These are phyloP conservation scores for Eucalyptus erythrocorys DNA, from an alignment of 345 rosid species.

Conservation along the genomic window DNA sequence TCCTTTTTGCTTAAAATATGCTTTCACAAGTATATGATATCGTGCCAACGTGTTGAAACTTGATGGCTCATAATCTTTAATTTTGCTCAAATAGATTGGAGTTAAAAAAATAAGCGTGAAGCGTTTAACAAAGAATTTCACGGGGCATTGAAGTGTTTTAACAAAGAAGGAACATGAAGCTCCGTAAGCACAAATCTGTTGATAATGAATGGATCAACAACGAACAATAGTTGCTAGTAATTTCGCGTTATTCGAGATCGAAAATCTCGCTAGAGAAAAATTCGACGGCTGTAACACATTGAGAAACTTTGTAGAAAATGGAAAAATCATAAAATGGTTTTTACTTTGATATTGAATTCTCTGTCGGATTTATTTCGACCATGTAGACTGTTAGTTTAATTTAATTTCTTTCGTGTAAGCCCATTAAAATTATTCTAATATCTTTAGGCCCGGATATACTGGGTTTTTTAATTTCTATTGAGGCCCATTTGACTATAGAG, in stretches of 20 bases:
- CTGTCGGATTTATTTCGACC: background rate
- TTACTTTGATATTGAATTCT: background rate
- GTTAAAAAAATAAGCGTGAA: background rate
- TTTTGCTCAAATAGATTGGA: background rate
- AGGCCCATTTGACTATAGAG: background rate
- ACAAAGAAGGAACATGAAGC: background rate
- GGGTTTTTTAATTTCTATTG: background rate
- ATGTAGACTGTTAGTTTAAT: background rate
- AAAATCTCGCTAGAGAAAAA: background rate
- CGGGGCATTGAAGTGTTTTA: background rate
- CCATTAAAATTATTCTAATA: background rate
- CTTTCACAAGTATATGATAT: background rate
- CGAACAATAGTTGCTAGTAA: background rate
- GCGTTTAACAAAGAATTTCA: background rate
- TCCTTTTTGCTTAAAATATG: background rate
- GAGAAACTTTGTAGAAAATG: background rate
- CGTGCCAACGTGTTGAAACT: background rate
- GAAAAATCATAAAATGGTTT: background rate
- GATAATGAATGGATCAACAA: background rate
- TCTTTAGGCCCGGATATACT: background rate
- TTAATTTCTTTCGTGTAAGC: background rate
- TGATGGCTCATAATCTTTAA: background rate
- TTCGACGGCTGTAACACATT: background rate
- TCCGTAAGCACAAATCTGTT: background rate
- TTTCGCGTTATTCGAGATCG: background rate